Evolutionary conservation across 257 asterid genomes (phyloP).

Genomic region (Linderniella brevidens): DNA sequence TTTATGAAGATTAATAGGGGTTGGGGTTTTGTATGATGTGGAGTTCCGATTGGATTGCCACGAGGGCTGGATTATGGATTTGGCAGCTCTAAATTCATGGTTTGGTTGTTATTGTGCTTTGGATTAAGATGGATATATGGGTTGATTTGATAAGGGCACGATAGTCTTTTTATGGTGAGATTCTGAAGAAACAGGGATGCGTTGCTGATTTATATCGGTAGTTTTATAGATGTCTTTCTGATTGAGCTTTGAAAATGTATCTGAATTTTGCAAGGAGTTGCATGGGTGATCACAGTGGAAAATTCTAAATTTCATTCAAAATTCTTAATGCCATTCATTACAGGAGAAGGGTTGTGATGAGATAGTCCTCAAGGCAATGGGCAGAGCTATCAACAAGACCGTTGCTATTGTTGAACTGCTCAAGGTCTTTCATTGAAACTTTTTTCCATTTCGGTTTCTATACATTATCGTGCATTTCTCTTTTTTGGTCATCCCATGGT

Average conservation of each 20-base stretch:
- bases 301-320: conserved; percentile 1
- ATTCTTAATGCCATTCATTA: background rate
- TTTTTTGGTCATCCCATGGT: background rate
- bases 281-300: too few relatives aligned
- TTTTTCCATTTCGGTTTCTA: background rate
- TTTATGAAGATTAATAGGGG: background rate
- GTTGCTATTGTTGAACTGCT: conserved; percentile 53
- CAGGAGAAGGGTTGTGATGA: conserved; percentile 54
- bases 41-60: too few relatives aligned
- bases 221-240: too few relatives aligned
- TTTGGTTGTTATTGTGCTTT: too few relatives aligned
- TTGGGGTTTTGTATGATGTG: background rate
- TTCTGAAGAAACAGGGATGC: too few relatives aligned
- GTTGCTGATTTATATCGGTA: too few relatives aligned
- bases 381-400: conserved; percentile 60
- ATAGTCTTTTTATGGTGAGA: too few relatives aligned
- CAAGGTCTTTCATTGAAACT: conserved; percentile 22
- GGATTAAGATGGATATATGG: too few relatives aligned
- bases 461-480: background rate
- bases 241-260: background rate
- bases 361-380: conserved; percentile 59
- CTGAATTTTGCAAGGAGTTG: background rate
- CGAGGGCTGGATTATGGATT: too few relatives aligned
- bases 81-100: too few relatives aligned
- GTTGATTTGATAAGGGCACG: too few relatives aligned